Base-by-base conservation (phyloP, 1,284 basidiomycete genomes). In the Boletellus dicymbophilus region DNA sequence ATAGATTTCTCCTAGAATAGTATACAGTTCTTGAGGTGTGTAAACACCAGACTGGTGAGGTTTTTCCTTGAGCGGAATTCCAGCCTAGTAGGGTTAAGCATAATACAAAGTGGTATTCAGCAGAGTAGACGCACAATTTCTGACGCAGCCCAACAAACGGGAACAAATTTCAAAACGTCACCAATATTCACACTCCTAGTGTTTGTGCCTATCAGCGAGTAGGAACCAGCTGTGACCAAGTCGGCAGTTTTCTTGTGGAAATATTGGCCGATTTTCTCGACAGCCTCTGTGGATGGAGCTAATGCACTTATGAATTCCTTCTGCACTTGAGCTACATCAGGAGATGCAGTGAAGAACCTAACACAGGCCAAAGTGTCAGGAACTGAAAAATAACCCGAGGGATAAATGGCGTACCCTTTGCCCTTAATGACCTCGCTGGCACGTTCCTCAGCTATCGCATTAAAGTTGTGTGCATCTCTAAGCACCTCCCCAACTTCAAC, bases 51-150 rank as follows among this genome's bases (percentile, higher is more conserved):
- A 65, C 9, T 77, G 72, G 25, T 78, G 64, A 10, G 75, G 57
- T 41, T 76, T 74, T 1, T 79, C 79, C 71, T 89, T 91, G 51
- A 94, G 71, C n/a, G 76, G 69, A 42, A 94, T 82, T 16, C 89
- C 89, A 58, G 80, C 83, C 88, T 90, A 50, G 26, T 34, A 8
- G 10, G 26, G 42, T 34, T 41, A 33, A 13, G 37, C 7, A 26
- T 62, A 2, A 57, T 49, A 28, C 42, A 37, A 15, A 22, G 27
- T 22, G 1, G 6, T 30, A 21, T 21, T 16, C 27, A 22, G 8
- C 12, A 41, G 20, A 37, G 13, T 2, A 25, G 12, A 73, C 84
- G 42, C 52, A 90, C 89, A 40, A 92, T 69, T 47, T 89, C 82
- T 23, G 74, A 73, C 4, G 85, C 82, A 25, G 75, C 81, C 85